Evolutionary conservation across 768 basidiomycete genomes (phyloP).

Genomic region (Cyathus striatus): DNA sequence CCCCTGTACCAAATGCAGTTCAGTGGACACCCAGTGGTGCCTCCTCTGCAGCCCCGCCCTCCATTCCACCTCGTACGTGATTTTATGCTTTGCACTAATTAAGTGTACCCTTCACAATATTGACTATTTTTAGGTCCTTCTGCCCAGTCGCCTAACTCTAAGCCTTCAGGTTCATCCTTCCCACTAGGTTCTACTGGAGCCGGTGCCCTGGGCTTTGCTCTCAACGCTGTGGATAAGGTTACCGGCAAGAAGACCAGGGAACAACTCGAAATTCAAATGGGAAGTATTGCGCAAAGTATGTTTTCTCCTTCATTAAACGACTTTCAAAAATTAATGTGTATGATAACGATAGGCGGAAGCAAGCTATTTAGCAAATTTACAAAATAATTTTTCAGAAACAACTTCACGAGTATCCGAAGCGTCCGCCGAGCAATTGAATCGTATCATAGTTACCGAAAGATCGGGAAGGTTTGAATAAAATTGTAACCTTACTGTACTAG

Average conservation of each 20-base stretch:
- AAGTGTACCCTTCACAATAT: no score
- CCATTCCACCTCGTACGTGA: conserved; percentile 28
- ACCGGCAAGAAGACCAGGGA: conserved; percentile 45
- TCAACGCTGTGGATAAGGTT: conserved; percentile 49
- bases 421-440: no score
- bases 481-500: no score
- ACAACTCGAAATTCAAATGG: conserved; percentile 44
- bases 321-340: conserved; percentile 2
- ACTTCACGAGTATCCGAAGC: no score
- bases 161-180: conserved; percentile 16
- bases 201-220: conserved; percentile 36
- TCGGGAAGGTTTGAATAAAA: no score
- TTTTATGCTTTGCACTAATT: no score
- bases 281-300: conserved; percentile 44
- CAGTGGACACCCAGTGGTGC: conserved; percentile 15
- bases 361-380: conserved; percentile 45
- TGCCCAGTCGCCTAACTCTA: conserved; percentile 15
- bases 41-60: conserved; percentile 16
- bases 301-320: conserved; percentile 4
- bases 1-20: conserved; percentile 8
- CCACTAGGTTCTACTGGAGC: no score
- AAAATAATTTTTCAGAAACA: conserved; percentile 23
- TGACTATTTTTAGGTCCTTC: conserved; percentile 21
- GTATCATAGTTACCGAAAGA: no score
- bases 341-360: conserved; percentile 33